Evolutionary conservation across 495 filamentous ascomycete species (phyloP), one percentile per base, ranked within the genome.

Genomic region (Lentithecium fluviatile): DNA sequence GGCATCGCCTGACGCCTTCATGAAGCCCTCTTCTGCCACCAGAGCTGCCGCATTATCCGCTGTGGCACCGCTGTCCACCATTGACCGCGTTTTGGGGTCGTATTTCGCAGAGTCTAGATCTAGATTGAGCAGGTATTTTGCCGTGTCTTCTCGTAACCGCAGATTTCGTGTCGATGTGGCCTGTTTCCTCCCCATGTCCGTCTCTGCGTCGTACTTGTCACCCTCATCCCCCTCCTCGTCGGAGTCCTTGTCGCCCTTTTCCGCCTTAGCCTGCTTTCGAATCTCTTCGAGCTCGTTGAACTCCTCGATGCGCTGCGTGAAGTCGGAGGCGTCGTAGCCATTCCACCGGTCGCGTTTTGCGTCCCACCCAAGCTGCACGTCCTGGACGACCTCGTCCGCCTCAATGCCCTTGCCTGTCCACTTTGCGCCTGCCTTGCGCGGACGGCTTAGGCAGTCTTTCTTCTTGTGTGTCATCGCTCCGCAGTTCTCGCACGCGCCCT

Each of bases 281-380:
- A 96, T 77, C 65, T 87, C 83, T 70, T 97, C 94, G 68, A 96
- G 71, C 68, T 91, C 83, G 60, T 94, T 82, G 71, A 90, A 96
- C 66, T 97, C 90, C 32, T 94, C 84, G 24, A 97, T 84, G 2
- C 97, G 91, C 53, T 83, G 79, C 55, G 80, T 79, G 70, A 96
- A 96, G 75, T 97, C 89, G 67, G 81, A 82, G 2, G 93, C 80
- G 73, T 97, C 92, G 75, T 95, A 98, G 24, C 91, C 91, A 72
- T 96, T 96, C 92, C 93, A 98, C 42, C 93, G 82, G 76, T 98
- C 94, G 67, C 94, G 79, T 78, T 98, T 98, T n/a, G 94, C 94
- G 75, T 97, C 94, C 91, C 93, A 98, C 2, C 91, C 90, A 21
- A 96, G 74, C 50, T 88, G 81, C 20, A 95, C 88, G 55, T 92